Evolutionary conservation across 2,329 filamentous ascomycete species (phyloP), one percentile per base, ranked within the genome.

Genomic region (Xylaria multiplex): DNA sequence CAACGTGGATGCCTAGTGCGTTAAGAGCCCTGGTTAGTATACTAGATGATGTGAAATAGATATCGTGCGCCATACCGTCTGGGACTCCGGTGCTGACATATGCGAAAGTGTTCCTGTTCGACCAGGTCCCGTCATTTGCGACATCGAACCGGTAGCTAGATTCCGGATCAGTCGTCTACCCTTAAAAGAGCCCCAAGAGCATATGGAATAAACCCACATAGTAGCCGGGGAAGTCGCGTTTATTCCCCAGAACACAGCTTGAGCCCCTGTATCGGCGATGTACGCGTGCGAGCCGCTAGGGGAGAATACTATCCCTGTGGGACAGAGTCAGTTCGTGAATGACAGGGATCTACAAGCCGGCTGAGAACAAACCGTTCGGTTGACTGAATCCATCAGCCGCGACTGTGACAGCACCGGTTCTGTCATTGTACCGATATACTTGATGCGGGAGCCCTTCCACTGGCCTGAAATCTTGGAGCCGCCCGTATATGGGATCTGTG

Each of bases 401-500:
- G 0, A 84, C 83, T 1, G 82, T 80, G 3, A 89, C 76, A 0
- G 84, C 82, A 0, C 84, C 84, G 0, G 83, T 87, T 0, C 67
- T 70, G 1, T 82, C 81, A 50, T 86, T 82, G 52, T 84, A 83
- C 2, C 86, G 82, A 73, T 90, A 90, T 0, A 89, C 85, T 71
- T 90, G 87, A 64, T 84, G 85, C 4, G 80, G 84, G 11, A 89
- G 73, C 0, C 82, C 82, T 0, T 86, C 86, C 6, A 74, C 69
- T 0, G 84, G 84, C 0, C 87, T 81, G 70, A 90, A 89, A 27
- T 85, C 80, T 71, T 90, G 87, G 48, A 85, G 79, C 66, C 81
- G 85, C 2, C 76, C 88, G 69, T 90, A 90, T 7, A 83, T 80
- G 0, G 85, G 84, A 64, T 90, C 88, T 1, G 87, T 90, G 71